phyloP scores from a whole-genome alignment of 768 basidiomycete species.

The Mycena haematopus region DNA sequence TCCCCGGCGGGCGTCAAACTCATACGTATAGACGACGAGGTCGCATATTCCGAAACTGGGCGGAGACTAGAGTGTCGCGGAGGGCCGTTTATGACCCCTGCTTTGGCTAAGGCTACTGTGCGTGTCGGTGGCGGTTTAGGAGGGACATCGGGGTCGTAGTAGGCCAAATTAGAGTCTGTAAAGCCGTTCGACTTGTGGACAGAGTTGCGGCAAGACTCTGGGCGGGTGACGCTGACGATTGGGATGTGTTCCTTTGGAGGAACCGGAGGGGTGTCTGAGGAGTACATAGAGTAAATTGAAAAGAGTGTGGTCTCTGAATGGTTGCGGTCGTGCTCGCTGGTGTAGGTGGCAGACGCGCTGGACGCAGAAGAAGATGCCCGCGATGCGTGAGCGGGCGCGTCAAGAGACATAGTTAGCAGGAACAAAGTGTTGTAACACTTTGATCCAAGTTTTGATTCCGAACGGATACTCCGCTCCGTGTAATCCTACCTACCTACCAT shows the following conservation, averaged over 20 bases:
- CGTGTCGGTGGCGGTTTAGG: constrained; percentile 31
- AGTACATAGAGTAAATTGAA: constrained; percentile 88
- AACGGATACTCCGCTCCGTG: too few species aligned
- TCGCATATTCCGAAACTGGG: constrained; percentile 27
- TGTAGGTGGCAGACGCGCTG: constrained; percentile 42
- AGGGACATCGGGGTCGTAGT: constrained; percentile 35
- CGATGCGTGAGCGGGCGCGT: constrained; percentile 32
- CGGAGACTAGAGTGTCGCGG: constrained; percentile 26
- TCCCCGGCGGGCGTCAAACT: constrained; percentile 38
- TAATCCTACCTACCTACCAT: not conserved
- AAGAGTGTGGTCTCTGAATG: constrained; percentile 80
- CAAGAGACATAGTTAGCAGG: constrained; percentile 36
- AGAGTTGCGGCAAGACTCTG: constrained; percentile 37
- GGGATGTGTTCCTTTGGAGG: constrained; percentile 35
- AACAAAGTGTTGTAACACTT: not conserved
- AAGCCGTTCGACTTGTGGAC: constrained; percentile 34
- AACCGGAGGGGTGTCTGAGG: constrained; percentile 33
- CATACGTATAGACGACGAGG: constrained; percentile 17
- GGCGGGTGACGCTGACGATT: constrained; percentile 41
- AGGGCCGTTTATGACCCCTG: constrained; percentile 26
- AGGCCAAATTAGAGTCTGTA: constrained; percentile 40
- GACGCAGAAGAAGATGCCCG: constrained; percentile 40
- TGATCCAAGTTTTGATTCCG: not conserved
- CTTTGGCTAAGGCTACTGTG: constrained; percentile 29
- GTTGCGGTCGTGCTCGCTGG: constrained; percentile 52